A percentile compares a stretch with the other conserved stretches of the same genome.
These are phyloP conservation scores for Calonectria ilicicola DNA, from an alignment of 2,329 filamentous ascomycete genomes.

Conservation along the genomic window DNA sequence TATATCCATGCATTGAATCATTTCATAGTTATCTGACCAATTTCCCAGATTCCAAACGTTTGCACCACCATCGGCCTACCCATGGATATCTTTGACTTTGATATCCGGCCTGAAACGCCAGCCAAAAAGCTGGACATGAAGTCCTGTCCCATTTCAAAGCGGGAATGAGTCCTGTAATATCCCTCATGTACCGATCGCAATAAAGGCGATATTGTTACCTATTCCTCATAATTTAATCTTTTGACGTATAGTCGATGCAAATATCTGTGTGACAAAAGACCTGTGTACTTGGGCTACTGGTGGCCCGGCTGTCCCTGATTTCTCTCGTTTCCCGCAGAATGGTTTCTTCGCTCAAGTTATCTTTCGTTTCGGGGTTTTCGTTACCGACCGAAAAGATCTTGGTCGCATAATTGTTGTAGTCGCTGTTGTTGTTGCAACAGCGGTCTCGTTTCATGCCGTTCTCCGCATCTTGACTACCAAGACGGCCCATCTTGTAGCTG, in stretches of 20 bases:
- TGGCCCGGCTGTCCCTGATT: neutral
- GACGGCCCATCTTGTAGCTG: conserved; percentile 9
- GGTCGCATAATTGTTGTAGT: neutral
- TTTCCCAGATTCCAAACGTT: conserved; percentile 78
- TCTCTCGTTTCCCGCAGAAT: neutral
- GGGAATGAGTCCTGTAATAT: conserved; percentile 1
- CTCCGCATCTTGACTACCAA: conserved; percentile 4
- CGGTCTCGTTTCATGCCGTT: neutral
- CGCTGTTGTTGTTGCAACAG: neutral
- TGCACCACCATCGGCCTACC: conserved; percentile 91
- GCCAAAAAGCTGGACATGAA: conserved; percentile 51
- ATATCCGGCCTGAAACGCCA: conserved; percentile 77
- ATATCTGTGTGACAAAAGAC: conserved; percentile 1
- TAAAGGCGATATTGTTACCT: neutral
- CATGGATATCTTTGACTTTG: conserved; percentile 96
- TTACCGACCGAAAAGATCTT: neutral
- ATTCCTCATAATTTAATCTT: neutral
- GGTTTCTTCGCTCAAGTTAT: conserved; percentile 5
- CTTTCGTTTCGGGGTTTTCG: neutral
- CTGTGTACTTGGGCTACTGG: neutral
- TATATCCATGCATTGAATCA: neutral
- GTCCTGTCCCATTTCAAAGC: conserved; percentile 32
- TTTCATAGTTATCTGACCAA: neutral
- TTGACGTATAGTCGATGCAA: conserved; percentile 3
- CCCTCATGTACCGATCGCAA: neutral